phyloP scores from a whole-genome alignment of 2,329 filamentous ascomycete genomes.

The Aureobasidium sp. region DNA sequence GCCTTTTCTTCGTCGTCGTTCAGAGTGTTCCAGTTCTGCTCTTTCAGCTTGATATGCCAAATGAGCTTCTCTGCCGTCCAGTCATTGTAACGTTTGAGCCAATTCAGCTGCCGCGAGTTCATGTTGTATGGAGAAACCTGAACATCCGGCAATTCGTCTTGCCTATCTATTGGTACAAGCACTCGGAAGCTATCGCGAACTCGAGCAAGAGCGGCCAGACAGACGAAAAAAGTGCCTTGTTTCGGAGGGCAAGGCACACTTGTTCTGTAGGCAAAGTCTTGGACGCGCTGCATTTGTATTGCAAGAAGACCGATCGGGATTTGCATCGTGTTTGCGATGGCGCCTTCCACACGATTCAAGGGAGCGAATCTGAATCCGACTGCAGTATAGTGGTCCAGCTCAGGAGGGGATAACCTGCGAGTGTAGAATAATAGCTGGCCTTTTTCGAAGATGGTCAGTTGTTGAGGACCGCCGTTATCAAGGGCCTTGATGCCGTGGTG shows the following conservation, averaged over 20 bases:
- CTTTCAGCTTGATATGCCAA: constrained; percentile 15
- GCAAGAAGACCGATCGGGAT: constrained; percentile 59
- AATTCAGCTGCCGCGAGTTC: constrained; percentile 27
- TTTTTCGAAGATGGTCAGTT: constrained; percentile 46
- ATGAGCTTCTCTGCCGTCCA: constrained; percentile 26
- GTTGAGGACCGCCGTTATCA: constrained; percentile 13
- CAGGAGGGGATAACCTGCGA: constrained; percentile 53
- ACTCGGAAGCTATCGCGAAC: constrained; percentile 35
- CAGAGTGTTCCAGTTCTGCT: constrained; percentile 16
- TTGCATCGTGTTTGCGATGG: constrained; percentile 67
- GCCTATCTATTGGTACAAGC: constrained; percentile 34
- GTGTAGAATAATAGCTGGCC: constrained; percentile 79
- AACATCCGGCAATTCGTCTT: constrained; percentile 40
- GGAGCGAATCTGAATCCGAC: constrained; percentile 73
- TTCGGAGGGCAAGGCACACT: constrained; percentile 35
- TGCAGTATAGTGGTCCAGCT: constrained; percentile 59
- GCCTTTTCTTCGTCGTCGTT: constrained; percentile 28
- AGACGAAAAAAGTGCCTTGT: constrained; percentile 32
- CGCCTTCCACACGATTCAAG: constrained; percentile 58
- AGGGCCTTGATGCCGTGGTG: constrained; percentile 6
- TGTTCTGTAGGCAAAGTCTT: constrained; percentile 46
- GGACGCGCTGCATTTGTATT: constrained; percentile 57
- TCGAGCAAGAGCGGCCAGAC: constrained; percentile 31
- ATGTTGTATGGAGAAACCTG: constrained; percentile 29
- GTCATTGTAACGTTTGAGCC: constrained; percentile 28